Conservation (phyloP, 2,329 filamentous ascomycete species). For the Xylariomycetidae sp. region DNA sequence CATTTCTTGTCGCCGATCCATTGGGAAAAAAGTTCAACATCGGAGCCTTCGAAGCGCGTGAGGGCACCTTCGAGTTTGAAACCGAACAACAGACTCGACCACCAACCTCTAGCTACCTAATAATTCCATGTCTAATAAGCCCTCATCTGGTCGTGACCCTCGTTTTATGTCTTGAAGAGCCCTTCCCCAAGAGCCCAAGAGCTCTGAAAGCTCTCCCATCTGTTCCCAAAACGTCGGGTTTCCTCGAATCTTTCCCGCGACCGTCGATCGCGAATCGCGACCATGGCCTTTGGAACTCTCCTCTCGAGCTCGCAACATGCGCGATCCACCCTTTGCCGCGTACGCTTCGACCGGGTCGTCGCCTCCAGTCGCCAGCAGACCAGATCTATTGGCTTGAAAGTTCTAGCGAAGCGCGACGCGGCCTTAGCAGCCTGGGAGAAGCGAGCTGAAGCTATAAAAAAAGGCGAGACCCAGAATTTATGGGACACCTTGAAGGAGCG, state of each 20-base stretch:
- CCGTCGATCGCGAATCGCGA: constrained; percentile 1
- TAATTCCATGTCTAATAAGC: no score
- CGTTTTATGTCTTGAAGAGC: no score
- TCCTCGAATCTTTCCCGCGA: constrained; percentile 1
- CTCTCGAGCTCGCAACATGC: constrained; percentile 5
- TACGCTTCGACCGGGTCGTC: constrained; percentile 16
- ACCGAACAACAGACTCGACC: no score
- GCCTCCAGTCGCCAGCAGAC: constrained; percentile 11
- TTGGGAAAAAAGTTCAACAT: no score
- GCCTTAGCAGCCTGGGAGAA: constrained; percentile 39
- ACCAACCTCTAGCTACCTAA: no score
- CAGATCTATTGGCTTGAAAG: constrained; percentile 35
- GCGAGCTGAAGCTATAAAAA: constrained; percentile 39
- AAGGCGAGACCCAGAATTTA: constrained; percentile 46
- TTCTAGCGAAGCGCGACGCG: constrained; percentile 35
- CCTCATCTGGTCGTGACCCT: no score
- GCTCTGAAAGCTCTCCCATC: no score
- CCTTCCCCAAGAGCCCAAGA: no score
- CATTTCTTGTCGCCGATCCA: no score
- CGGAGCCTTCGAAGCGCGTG: no score
- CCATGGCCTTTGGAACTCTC: constrained; percentile 14
- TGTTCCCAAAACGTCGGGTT: neutral
- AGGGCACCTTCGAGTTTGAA: no score
- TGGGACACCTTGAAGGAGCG: constrained; percentile 64
- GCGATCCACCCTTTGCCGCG: constrained; percentile 18